phyloP scores from a whole-genome alignment of 257 asterid species.

The Ocimum tenuiflorum region DNA sequence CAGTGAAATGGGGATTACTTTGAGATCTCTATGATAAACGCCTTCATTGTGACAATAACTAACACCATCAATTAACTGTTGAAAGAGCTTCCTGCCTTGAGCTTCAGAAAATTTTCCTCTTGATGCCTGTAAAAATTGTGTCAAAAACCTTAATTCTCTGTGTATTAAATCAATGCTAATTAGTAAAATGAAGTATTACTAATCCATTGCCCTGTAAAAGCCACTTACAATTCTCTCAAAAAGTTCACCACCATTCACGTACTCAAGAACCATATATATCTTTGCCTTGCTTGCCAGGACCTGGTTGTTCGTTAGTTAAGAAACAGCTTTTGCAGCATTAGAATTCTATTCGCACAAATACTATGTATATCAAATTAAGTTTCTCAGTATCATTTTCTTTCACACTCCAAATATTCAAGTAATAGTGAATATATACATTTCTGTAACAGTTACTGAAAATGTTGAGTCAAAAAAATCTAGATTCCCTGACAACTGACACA shows the following conservation, averaged over 20 bases:
- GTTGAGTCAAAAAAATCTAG: not conserved
- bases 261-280: constrained; percentile 97
- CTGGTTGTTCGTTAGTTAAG: constrained; percentile 35
- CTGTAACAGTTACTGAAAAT: not conserved
- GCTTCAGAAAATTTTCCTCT: constrained; percentile 69
- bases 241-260: constrained; percentile 87
- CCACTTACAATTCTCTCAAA: constrained; percentile 87
- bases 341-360: not conserved
- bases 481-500: not conserved
- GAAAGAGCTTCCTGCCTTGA: constrained; percentile 78
- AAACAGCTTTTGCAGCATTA: constrained; percentile 9
- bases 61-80: constrained; percentile 83
- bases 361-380: not conserved
- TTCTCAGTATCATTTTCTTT: not conserved
- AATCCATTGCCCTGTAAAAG: not conserved
- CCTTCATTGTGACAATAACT: constrained; percentile 87
- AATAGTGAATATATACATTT: not conserved
- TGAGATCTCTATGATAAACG: constrained; percentile 91
- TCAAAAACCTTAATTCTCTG: not conserved
- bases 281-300: constrained; percentile 93
- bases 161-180: not conserved
- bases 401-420: not conserved
- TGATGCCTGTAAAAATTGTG: constrained; percentile 43
- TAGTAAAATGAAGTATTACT: not conserved
- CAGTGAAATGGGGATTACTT: constrained; percentile 19